These are phyloP conservation scores for Phytophthora chlamydospora DNA, from an alignment of 352 stramenopile species.

Conservation along the genomic window DNA sequence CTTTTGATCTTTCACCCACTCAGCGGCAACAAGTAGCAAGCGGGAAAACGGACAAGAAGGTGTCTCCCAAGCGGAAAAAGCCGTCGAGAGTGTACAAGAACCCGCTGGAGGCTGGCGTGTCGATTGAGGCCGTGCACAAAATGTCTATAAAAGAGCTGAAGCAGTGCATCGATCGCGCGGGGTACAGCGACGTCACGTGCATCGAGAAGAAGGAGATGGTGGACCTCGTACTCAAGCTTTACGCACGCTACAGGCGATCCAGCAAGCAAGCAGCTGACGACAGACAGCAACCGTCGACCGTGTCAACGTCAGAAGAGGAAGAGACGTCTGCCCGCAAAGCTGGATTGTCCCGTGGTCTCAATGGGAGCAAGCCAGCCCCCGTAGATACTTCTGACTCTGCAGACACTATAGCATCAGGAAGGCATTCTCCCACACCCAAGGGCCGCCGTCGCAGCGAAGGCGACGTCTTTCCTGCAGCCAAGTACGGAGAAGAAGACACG, in stretches of 20 bases:
- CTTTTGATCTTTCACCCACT: slow-evolving; percentile 45
- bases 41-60: slow-evolving; percentile 17
- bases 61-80: slow-evolving; percentile 37
- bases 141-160: slow-evolving; percentile 88
- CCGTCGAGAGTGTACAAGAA: slow-evolving; percentile 68
- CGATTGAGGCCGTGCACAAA: slow-evolving; percentile 66
- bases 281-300: slow-evolving; percentile 13
- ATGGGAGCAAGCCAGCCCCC: slow-evolving; percentile 17
- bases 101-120: slow-evolving; percentile 55
- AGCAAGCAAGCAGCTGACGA: slow-evolving; percentile 49
- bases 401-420: slow-evolving; percentile 4
- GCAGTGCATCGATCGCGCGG: slow-evolving; percentile 65
- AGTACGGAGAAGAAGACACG: slow-evolving; percentile 2
- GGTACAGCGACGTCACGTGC: slow-evolving; percentile 74
- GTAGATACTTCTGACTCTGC: slow-evolving; percentile 13
- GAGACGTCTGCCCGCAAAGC: slow-evolving; percentile 4
- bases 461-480: slow-evolving; percentile 14
- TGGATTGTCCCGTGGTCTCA: neutral
- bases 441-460: slow-evolving; percentile 40
- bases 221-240: slow-evolving; percentile 83
- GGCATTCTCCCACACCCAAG: slow-evolving; percentile 15
- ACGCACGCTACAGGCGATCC: slow-evolving; percentile 65
- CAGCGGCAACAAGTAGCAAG: slow-evolving; percentile 29
- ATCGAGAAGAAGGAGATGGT: slow-evolving; percentile 87
- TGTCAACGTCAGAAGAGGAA: slow-evolving; percentile 18